Conservation (phyloP, 345 rosid genomes). For the Luvunga scandens region DNA sequence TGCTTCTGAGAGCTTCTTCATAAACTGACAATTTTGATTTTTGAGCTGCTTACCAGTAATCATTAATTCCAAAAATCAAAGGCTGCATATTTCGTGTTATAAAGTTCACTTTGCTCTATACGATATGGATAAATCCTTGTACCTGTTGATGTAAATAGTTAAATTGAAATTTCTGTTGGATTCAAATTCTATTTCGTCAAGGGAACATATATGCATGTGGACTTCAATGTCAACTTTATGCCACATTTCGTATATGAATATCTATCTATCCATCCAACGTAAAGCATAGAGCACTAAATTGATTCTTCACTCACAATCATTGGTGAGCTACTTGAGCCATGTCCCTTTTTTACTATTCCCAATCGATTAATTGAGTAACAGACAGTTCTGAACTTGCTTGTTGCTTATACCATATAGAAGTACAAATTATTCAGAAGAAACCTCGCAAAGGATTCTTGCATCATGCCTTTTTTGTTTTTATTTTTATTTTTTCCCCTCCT, state of each 20-base stretch:
- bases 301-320: constrained; percentile 5
- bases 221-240: constrained; percentile 13
- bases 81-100: neutral
- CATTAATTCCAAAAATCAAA: neutral
- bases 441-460: constrained; percentile 6
- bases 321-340: neutral
- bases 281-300: constrained; percentile 9
- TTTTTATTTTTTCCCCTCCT: neutral
- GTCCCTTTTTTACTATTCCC: neutral
- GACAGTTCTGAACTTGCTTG: neutral
- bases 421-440: neutral
- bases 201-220: neutral
- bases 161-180: neutral
- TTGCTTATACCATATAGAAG: neutral
- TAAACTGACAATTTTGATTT: neutral
- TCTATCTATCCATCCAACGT: constrained; percentile 9
- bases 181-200: neutral
- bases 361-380: neutral
- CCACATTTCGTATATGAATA: constrained; percentile 3
- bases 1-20: neutral
- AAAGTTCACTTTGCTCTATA: neutral
- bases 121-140: neutral
- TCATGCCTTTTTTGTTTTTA: neutral
- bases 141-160: neutral
- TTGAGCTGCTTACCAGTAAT: neutral